phyloP scores from a whole-genome alignment of 768 basidiomycete genomes.

The Hysterangium stoloniferum region DNA sequence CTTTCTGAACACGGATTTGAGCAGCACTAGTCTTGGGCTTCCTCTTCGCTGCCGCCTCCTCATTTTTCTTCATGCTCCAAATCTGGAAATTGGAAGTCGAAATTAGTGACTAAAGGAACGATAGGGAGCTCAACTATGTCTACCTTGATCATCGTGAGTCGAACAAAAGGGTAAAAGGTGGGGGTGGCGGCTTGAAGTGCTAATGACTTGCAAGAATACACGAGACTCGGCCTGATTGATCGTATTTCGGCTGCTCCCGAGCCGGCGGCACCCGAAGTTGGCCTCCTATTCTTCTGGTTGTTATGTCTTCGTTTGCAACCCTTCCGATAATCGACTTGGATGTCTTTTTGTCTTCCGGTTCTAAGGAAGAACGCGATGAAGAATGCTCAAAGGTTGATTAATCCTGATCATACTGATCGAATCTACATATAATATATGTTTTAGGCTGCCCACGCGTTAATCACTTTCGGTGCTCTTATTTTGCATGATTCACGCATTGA shows the following conservation, averaged over 20 bases:
- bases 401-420: constrained; percentile 7
- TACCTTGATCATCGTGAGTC: constrained; percentile 38
- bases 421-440: constrained; percentile 5
- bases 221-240: not conserved
- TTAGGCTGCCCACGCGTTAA: constrained; percentile 75
- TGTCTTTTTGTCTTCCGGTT: constrained; percentile 51
- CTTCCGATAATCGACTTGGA: constrained; percentile 77
- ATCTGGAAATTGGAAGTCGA: constrained; percentile 50
- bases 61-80: constrained; percentile 99
- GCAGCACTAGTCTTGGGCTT: constrained; percentile 98
- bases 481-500: constrained; percentile 80
- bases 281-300: no score
- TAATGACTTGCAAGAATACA: not conserved
- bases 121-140: not conserved
- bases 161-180: not conserved
- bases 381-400: constrained; percentile 58
- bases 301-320: constrained; percentile 25
- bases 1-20: constrained; percentile 99
- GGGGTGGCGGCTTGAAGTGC: not conserved
- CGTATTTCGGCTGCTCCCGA: not conserved
- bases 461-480: constrained; percentile 79
- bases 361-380: constrained; percentile 27
- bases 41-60: constrained; percentile 95
- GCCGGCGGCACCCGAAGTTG: not conserved
- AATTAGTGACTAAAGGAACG: not conserved